Evolutionary conservation across 2,329 filamentous ascomycete species (phyloP).

Genomic region (Botrytis squamosa): DNA sequence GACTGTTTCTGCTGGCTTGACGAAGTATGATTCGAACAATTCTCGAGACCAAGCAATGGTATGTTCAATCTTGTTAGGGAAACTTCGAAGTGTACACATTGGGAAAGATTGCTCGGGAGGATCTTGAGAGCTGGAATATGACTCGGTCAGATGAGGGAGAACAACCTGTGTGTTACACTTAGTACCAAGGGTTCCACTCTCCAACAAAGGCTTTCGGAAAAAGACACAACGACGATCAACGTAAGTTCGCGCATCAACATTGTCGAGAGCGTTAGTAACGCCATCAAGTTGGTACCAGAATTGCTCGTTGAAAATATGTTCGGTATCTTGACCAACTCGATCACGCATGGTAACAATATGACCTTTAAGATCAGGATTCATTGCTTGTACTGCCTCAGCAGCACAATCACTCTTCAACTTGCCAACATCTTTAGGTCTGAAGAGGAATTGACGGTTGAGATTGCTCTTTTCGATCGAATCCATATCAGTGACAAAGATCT

Average conservation of each 20-base stretch:
- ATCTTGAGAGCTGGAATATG: constrained; percentile 95
- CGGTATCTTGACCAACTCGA: constrained; percentile 86
- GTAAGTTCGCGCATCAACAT: constrained; percentile 94
- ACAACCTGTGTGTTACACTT: constrained; percentile 99
- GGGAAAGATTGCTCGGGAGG: constrained; percentile 98
- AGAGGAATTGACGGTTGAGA: constrained; percentile 94
- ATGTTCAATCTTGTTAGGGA: constrained; percentile 97
- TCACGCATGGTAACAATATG: constrained; percentile 87
- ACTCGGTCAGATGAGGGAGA: constrained; percentile 86
- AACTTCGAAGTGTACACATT: constrained; percentile 96
- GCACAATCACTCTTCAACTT: constrained; percentile 96
- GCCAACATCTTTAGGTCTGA: constrained; percentile 89
- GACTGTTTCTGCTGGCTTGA: constrained; percentile 88
- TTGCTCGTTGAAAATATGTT: constrained; percentile 88
- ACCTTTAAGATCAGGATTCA: constrained; percentile 90
- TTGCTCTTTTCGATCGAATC: constrained; percentile 99
- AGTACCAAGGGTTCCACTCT: constrained; percentile 96
- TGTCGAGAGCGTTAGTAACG: constrained; percentile 96
- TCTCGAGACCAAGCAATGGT: constrained; percentile 98
- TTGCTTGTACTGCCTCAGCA: constrained; percentile 80
- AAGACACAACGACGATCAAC: constrained; percentile 96
- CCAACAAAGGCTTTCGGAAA: constrained; percentile 93
- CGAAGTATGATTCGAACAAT: constrained; percentile 90
- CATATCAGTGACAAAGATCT: constrained; percentile 94
- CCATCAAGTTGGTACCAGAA: constrained; percentile 89